Conservation (phyloP, 1,284 basidiomycete genomes). For the Pascua guehoae region DNA sequence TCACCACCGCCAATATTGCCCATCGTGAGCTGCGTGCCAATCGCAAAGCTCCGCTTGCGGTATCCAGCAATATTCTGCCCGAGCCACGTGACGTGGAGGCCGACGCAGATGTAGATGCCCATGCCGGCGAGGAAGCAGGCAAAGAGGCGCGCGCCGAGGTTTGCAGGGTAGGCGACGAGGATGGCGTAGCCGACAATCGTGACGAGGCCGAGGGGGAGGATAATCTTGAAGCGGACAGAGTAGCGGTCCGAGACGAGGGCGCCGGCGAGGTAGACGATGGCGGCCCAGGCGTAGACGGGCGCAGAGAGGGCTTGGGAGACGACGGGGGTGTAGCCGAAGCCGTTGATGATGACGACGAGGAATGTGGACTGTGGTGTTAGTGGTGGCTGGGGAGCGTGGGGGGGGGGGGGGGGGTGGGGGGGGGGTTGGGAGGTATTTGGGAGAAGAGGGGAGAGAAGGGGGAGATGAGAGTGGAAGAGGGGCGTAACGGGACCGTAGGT, state of each 20-base stretch:
- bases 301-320: conserved; percentile 22
- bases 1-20: conserved; percentile 17
- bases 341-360: conserved; percentile 23
- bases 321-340: conserved; percentile 13
- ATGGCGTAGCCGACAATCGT: conserved; percentile 22
- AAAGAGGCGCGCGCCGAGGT: conserved; percentile 19
- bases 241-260: conserved; percentile 10
- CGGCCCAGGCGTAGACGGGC: conserved; percentile 19
- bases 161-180: conserved; percentile 12
- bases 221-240: conserved; percentile 7
- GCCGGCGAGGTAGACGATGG: conserved; percentile 18
- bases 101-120: conserved; percentile 25
- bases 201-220: conserved; percentile 5
- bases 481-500: too few species aligned
- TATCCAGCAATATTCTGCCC: conserved; percentile 21
- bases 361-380: conserved; percentile 14
- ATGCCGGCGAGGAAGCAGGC: conserved; percentile 22
- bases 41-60: conserved; percentile 23
- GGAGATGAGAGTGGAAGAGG: too few species aligned
- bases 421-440: too few species aligned
- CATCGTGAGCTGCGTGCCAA: conserved; percentile 28
- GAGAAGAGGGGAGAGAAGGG: too few species aligned
- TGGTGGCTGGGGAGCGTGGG: background rate
- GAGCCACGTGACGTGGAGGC: conserved; percentile 24
- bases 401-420: background rate